Evolutionary conservation across 768 basidiomycete genomes (phyloP).

Genomic region (Kockovaella imperatae): DNA sequence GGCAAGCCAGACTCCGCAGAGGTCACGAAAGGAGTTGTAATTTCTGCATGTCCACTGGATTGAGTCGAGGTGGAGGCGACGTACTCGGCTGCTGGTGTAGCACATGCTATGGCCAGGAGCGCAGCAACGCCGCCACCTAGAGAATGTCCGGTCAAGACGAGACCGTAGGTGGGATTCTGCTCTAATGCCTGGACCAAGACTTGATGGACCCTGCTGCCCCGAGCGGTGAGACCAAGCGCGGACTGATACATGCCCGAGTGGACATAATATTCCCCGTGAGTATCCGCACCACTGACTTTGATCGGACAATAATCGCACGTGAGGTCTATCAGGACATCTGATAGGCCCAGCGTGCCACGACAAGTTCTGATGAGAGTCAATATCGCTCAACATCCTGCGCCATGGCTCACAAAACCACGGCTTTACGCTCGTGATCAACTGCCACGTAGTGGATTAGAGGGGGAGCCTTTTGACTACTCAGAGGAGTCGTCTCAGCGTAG

Average conservation of each 20-base stretch:
- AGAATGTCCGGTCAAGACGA: constrained; percentile 45
- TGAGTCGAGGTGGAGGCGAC: constrained; percentile 10
- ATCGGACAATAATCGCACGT: constrained; percentile 44
- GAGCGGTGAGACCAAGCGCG: constrained; percentile 31
- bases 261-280: constrained; percentile 36
- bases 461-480: constrained; percentile 30
- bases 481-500: constrained; percentile 37
- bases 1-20: constrained; percentile 40
- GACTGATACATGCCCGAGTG: constrained; percentile 44
- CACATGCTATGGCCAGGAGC: constrained; percentile 40
- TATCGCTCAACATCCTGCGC: neutral
- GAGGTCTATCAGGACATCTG: constrained; percentile 46
- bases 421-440: constrained; percentile 41
- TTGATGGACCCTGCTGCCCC: constrained; percentile 41
- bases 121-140: constrained; percentile 47
- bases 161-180: constrained; percentile 40
- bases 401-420: constrained; percentile 38
- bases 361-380: constrained; percentile 29
- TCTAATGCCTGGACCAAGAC: constrained; percentile 39
- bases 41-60: constrained; percentile 16
- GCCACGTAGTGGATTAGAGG: constrained; percentile 43
- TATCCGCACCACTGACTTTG: constrained; percentile 32
- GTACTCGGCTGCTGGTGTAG: constrained; percentile 24
- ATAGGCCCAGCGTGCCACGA: constrained; percentile 44
- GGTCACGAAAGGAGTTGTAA: constrained; percentile 44